Base-by-base conservation (phyloP, 176 grass and related monocot species). In the Echinochloa phyllopogon region DNA sequence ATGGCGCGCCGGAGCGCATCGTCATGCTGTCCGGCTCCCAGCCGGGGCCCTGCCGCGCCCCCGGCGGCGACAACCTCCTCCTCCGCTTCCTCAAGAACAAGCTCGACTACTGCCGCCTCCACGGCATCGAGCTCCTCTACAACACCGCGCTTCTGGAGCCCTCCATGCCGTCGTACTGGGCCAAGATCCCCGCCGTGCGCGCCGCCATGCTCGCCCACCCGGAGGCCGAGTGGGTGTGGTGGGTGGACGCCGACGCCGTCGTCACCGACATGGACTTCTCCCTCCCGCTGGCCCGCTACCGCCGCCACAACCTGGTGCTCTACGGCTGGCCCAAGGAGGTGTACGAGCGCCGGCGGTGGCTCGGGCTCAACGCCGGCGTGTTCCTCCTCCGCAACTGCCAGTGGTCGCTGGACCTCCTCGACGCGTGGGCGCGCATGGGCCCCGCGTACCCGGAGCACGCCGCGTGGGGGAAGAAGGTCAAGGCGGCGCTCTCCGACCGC, bases 311-410 rank as follows among this genome's bases (percentile, higher is more conserved):
- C 75, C 74, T 97, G 8, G 80, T 97, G 38, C 40, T 92, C 8
- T 86, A 97, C 61, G 94, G 92, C 40, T 94, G 94, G 92, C 56
- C 73, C 7, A 12, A 24, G 65, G 77, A 94, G 80, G 86, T 97
- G 1, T 94, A 91, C 83, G 86, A 65, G 20, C 9, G 0, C 20
- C 37, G 65, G 73, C 89, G 86, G 7, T 94, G 95, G 95, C 64
- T 94, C 24, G 88, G 92, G 68, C 88, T 97, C 81, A 97, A 97
- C 89, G 95, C 95, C 43, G 92, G 95, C 55, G 92, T 97, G 15
- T 97, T 97, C 75, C 75, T 97, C 84, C 86, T 97, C 86, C 88
- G 95, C 21, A 97, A 97, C 57, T 97, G 95, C 92, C 95, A 97
- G 78, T 97, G 95, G 95, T 78, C 88, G 38, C 74, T 97, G 29